phyloP scores from a whole-genome alignment of 129 eudicot species.

The Artemisia tridentata region DNA sequence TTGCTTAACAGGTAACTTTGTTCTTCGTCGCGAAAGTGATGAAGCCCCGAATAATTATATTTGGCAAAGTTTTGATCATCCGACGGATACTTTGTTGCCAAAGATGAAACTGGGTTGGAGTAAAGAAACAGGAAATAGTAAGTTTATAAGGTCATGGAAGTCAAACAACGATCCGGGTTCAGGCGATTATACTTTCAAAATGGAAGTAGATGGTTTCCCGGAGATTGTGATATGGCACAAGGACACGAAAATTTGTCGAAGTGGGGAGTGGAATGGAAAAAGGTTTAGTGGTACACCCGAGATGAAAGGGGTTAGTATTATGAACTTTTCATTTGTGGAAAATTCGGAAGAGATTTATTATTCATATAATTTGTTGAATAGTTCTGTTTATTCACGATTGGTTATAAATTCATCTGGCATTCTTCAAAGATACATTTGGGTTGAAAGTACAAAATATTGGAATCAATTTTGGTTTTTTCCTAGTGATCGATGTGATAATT shows the following conservation, averaged over 20 bases:
- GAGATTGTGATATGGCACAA: conserved; percentile 1
- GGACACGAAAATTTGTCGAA: background rate
- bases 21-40: conserved; percentile 38
- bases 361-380: no score
- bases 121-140: conserved; percentile 36
- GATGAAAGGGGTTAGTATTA: no score
- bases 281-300: no score
- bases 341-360: no score
- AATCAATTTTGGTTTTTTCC: no score
- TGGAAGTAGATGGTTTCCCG: conserved; percentile 45
- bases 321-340: no score
- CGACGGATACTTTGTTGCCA: conserved; percentile 65
- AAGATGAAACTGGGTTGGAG: conserved; percentile 71
- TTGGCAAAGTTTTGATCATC: conserved; percentile 71
- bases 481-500: no score
- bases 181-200: conserved; percentile 41
- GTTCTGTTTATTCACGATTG: no score
- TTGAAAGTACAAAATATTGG: no score
- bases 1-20: conserved; percentile 46
- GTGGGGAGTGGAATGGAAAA: no score
- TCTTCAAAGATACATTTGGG: no score
- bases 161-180: conserved; percentile 37
- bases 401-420: no score
- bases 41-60: conserved; percentile 36
- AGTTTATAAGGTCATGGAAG: conserved; percentile 53